Evolutionary conservation across 306 rosid genomes (phyloP).

Genomic region (Malus sieversii): DNA sequence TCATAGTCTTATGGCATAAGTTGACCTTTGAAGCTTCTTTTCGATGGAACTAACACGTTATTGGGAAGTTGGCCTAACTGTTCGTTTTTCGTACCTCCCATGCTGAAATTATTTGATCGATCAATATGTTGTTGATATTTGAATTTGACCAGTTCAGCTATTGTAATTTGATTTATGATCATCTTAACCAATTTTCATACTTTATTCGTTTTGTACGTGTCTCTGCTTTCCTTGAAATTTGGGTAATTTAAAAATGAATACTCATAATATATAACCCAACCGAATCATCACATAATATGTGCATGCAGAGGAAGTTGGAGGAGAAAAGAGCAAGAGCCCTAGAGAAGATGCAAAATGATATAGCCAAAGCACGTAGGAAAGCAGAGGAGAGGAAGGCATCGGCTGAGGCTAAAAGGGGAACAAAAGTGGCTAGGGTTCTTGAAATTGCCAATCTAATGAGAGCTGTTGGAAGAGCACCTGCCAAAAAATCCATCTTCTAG

Average conservation of each 20-base stretch:
- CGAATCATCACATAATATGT: background rate
- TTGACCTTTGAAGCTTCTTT: background rate
- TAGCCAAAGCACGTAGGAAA: slow-evolving; percentile 79
- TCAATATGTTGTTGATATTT: background rate
- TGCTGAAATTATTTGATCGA: background rate
- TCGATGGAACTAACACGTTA: background rate
- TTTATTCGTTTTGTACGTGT: too few relatives aligned
- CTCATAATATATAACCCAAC: background rate
- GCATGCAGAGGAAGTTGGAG: slow-evolving; percentile 78
- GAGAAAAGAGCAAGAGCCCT: slow-evolving; percentile 82
- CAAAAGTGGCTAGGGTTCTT: slow-evolving; percentile 70
- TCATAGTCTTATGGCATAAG: background rate
- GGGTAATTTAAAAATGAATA: background rate
- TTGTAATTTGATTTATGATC: background rate
- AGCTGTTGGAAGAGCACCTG: slow-evolving; percentile 90
- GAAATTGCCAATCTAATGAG: slow-evolving; percentile 77
- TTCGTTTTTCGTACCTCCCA: background rate
- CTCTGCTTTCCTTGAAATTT: background rate
- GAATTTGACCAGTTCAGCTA: too few relatives aligned
- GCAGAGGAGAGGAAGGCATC: slow-evolving; percentile 92
- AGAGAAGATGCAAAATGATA: slow-evolving; percentile 78
- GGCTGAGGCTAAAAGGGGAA: slow-evolving; percentile 85
- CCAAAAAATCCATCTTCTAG: slow-evolving; percentile 69
- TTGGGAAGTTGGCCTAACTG: background rate
- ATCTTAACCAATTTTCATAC: background rate